Evolutionary conservation across 306 rosid genomes (phyloP), one percentile per base, ranked within the genome.

Genomic region (Cicer cuneatum): DNA sequence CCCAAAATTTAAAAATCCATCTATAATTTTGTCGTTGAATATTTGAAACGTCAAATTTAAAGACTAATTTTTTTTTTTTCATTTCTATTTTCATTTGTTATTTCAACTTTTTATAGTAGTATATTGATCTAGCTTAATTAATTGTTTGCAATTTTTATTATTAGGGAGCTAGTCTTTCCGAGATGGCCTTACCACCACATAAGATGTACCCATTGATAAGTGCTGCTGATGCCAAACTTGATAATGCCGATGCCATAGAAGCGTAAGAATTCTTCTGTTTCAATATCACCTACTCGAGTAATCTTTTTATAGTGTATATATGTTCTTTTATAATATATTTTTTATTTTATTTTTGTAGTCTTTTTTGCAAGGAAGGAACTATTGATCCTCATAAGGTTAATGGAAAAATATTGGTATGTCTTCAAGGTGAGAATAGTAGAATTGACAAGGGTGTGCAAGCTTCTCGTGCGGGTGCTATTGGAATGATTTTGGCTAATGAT

Each of bases 391-490:
- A 14, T 11, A 88, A 85, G 83, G 92, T 72, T 18, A 81, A 68
- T 58, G 97, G 92, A 12, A 92, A 88, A 72, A 84, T 92, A n/a
- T 3, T 92, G 83, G 80, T 88, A 1, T 92, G 93, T 49, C 43
- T 83, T 42, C 65, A 87, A 4, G 96, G 92, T 2, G 40, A 7
- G 0, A 59, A 0, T 64, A 70, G 0, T 43, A 84, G 86, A 83
- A 0, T 7, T 5, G 65, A 60, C 0, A 86, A 89, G 80, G 88
- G 93, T 11, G n/a, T 6, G 7, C 7, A 46, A 29, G 90, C 80
- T 10, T n/a, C 43, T 63, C 35, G 7, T 8, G 88, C 70, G 8
- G 96, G 97, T 0, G 96, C 88, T 7, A 78, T 78, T 6, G 97
- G 96, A 46, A 87, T 92, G 96, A 78, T 92, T 70, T 75, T 92